A percentile compares a stretch with the other conserved stretches of the same genome.
These are phyloP conservation scores for Phylloporus sp. DNA, from an alignment of 768 basidiomycete genomes.

Conservation along the genomic window DNA sequence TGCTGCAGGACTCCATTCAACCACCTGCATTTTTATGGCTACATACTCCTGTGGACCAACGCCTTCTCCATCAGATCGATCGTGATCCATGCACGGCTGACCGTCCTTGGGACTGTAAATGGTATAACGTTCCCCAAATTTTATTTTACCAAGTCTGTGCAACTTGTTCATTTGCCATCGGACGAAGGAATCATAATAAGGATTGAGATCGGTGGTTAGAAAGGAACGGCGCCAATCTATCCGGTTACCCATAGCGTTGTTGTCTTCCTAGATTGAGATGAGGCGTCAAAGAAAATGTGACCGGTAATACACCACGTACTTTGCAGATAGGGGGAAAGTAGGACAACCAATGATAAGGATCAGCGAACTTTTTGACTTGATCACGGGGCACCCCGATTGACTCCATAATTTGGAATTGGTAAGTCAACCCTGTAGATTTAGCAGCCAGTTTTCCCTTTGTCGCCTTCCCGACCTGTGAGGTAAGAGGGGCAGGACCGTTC, in stretches of 20 bases:
- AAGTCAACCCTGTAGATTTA: conserved; percentile 89
- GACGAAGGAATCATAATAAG: conserved; percentile 95
- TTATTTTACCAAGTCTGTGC: conserved; percentile 83
- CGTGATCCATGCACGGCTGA: conserved; percentile 99
- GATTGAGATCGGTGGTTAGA: conserved; percentile 92
- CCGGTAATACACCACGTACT: conserved; percentile 38
- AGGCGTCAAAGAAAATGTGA: background rate
- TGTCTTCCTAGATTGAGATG: conserved; percentile 48
- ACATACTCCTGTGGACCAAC: conserved; percentile 96
- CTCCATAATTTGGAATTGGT: conserved; percentile 99
- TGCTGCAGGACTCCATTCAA: conserved; percentile 75
- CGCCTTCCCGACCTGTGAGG: conserved; percentile 67
- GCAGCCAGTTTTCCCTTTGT: conserved; percentile 95
- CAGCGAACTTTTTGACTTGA: conserved; percentile 95
- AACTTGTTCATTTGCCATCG: conserved; percentile 98
- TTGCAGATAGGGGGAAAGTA: conserved; percentile 96
- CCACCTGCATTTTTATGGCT: conserved; percentile 89
- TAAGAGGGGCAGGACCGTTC: conserved; percentile 37
- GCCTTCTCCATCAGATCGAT: conserved; percentile 92
- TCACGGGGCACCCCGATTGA: conserved; percentile 82
- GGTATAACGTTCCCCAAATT: conserved; percentile 97
- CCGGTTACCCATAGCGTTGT: conserved; percentile 85
- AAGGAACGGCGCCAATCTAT: conserved; percentile 97
- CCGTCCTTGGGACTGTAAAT: conserved; percentile 99
- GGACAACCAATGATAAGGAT: conserved; percentile 88